Evolutionary conservation across 225 moss, liverwort and hornwort genomes (phyloP).

Genomic region (Anthoceros angustus): DNA sequence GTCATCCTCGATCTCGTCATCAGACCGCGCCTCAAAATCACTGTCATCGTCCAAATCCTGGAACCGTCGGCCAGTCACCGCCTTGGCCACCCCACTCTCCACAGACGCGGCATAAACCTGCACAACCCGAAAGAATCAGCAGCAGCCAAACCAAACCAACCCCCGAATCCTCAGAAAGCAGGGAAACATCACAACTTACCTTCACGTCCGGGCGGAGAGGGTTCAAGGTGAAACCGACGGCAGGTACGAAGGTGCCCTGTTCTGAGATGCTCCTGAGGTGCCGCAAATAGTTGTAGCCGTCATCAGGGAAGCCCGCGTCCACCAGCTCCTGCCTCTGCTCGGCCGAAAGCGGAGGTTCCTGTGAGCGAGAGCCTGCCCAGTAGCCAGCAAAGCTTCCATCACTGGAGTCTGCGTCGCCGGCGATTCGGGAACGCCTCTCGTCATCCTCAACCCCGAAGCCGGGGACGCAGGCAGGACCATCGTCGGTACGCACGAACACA

Average conservation of each 20-base stretch:
- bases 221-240: slow-evolving; percentile 29
- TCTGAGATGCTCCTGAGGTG: slow-evolving; percentile 65
- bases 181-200: slow-evolving; percentile 13
- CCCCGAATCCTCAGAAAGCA: not conserved
- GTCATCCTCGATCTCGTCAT: slow-evolving; percentile 79
- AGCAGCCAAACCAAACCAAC: not conserved
- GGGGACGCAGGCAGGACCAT: slow-evolving; percentile 37
- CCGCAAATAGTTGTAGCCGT: slow-evolving; percentile 90
- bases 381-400: slow-evolving; percentile 6
- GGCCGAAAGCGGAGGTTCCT: slow-evolving; percentile 25
- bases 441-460: slow-evolving; percentile 32
- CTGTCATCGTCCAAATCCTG: slow-evolving; percentile 56
- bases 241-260: slow-evolving; percentile 55
- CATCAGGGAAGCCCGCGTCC: slow-evolving; percentile 79
- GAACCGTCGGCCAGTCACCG: too few relatives aligned
- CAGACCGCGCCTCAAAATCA: slow-evolving; percentile 51
- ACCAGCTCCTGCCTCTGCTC: slow-evolving; percentile 53
- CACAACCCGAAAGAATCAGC: not conserved
- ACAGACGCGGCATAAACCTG: too few relatives aligned
- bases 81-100: too few relatives aligned
- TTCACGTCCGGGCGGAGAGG: slow-evolving; percentile 49
- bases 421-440: not conserved
- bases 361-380: not conserved
- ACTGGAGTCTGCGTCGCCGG: not conserved
- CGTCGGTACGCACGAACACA: slow-evolving; percentile 70